phyloP scores from a whole-genome alignment of 306 rosid species.

The Gleditsia sinensis region DNA sequence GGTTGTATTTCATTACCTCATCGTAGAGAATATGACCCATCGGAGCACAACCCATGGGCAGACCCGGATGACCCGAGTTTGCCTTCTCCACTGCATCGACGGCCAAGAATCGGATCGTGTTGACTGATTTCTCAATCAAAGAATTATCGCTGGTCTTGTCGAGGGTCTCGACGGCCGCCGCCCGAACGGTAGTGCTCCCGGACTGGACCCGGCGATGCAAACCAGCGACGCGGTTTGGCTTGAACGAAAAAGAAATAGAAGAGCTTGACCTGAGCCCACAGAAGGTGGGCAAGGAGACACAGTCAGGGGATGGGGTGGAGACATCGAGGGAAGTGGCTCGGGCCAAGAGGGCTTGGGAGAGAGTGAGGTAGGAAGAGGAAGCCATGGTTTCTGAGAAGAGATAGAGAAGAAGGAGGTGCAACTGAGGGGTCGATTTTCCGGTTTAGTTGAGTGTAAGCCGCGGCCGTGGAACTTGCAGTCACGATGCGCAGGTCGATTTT shows the following conservation, averaged over 20 bases:
- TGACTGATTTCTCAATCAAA: slow-evolving; percentile 81
- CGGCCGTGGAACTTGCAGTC: too few relatives aligned
- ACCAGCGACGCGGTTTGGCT: neutral
- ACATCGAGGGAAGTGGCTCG: slow-evolving; percentile 69
- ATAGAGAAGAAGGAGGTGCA: too few relatives aligned
- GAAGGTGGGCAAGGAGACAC: slow-evolving; percentile 70
- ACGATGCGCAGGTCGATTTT: too few relatives aligned
- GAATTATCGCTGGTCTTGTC: slow-evolving; percentile 78
- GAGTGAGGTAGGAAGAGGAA: slow-evolving; percentile 72
- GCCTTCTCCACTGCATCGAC: slow-evolving; percentile 98
- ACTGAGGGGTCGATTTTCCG: too few relatives aligned
- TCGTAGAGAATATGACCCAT: slow-evolving; percentile 96
- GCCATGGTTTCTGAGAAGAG: slow-evolving; percentile 52
- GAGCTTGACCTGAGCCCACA: slow-evolving; percentile 71
- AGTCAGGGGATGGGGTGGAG: slow-evolving; percentile 63
- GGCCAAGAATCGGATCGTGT: slow-evolving; percentile 87
- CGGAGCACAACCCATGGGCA: slow-evolving; percentile 99
- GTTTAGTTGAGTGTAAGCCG: too few relatives aligned
- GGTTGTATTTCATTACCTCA: slow-evolving; percentile 92
- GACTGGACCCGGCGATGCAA: slow-evolving; percentile 33
- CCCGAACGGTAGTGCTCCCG: slow-evolving; percentile 40
- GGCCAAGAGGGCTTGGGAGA: slow-evolving; percentile 79
- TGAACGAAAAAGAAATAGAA: slow-evolving; percentile 27
- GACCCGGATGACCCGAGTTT: slow-evolving; percentile 96
- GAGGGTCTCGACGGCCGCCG: slow-evolving; percentile 76